Percentiles rank a stretch among this genome's conserved stretches.
Evolutionary conservation across 805 yeast genomes (phyloP).

Genomic region (Blastobotrys robertii): DNA sequence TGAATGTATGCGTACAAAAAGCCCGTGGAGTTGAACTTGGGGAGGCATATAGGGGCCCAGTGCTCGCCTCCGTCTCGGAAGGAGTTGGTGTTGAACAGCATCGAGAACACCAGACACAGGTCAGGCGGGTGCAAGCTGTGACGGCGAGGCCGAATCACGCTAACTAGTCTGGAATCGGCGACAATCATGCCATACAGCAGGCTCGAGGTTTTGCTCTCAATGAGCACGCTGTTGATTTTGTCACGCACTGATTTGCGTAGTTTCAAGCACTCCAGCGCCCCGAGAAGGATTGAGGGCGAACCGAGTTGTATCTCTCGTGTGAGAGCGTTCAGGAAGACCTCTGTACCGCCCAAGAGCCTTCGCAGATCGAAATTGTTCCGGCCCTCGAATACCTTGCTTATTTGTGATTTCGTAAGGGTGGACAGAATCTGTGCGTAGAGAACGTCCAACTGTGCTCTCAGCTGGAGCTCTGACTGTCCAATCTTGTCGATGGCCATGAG

Average conservation of each 20-base stretch:
- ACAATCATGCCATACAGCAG: slow-evolving; percentile 69
- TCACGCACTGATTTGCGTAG: slow-evolving; percentile 49
- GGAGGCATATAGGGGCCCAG: slow-evolving; percentile 91
- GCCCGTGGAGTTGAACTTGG: slow-evolving; percentile 81
- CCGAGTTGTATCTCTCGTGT: slow-evolving; percentile 42
- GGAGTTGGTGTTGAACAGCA: slow-evolving; percentile 52
- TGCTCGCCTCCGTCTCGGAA: slow-evolving; percentile 52
- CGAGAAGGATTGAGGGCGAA: slow-evolving; percentile 51
- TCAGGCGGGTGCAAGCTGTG: slow-evolving; percentile 80
- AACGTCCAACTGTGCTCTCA: slow-evolving; percentile 57
- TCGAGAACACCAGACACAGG: slow-evolving; percentile 59
- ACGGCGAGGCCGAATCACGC: slow-evolving; percentile 62
- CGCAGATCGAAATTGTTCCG: slow-evolving; percentile 78
- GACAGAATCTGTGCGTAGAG: slow-evolving; percentile 73
- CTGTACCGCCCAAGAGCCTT: slow-evolving; percentile 64
- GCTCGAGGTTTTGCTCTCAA: slow-evolving; percentile 40
- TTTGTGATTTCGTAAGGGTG: slow-evolving; percentile 71
- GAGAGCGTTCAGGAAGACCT: slow-evolving; percentile 60
- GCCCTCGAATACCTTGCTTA: slow-evolving; percentile 54
- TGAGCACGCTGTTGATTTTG: slow-evolving; percentile 45
- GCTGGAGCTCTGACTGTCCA: slow-evolving; percentile 30
- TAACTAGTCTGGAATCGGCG: slow-evolving; percentile 54
- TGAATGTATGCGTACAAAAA: slow-evolving; percentile 75
- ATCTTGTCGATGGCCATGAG: slow-evolving; percentile 50
- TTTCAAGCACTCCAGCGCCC: slow-evolving; percentile 55